Base-by-base conservation (phyloP, 441 rosid genomes). In the Erysimum pusillum region DNA sequence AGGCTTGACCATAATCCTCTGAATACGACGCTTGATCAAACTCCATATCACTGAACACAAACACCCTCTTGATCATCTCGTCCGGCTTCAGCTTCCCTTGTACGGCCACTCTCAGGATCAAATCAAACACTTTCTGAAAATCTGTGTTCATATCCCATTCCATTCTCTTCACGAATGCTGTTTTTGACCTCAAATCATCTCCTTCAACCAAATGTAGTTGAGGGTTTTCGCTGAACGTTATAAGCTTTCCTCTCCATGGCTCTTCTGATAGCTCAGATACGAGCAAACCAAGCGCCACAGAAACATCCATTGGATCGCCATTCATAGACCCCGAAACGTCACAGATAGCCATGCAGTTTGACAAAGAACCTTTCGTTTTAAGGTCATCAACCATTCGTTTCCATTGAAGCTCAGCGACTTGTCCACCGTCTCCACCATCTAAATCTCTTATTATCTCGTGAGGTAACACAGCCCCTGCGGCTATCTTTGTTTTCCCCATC, bases 11-110 rank as follows among this genome's bases (percentile, higher is more conserved):
- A 28, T 28, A 3, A 25, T 25, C 28, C 28, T 25, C 28, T 25
- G 28, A 28, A 28, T 28, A 28, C 31, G 49, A 3, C 0, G 87
- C 91, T 54, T 45, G 7, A 49, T 87, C 89, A 42, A 90, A 91
- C 9, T 88, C 87, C 91, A 84, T 86, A 59, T 84, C 88, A 28
- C 88, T 86, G 60, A 88, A 88, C 49, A 86, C 88, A 34, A 84
- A 81, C 48, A 85, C 69, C 65, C 80, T 81, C 76, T 78, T 84
- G 18, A 87, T 78, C 85, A 85, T 86, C n/a, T 84, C 74, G 49
- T 82, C 86, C 1, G 75, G 77, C 48, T 71, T 80, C 73, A 83
- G 11, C 1, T 46, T 46, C 28, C 84, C 82, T 9, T 52, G 11
- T 0, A 78, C 84, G 0, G 84, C 86, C 49, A 85, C 85, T n/a